These are phyloP conservation scores for Hypsizygus marmoreus DNA, from an alignment of 768 basidiomycete genomes.

Conservation along the genomic window DNA sequence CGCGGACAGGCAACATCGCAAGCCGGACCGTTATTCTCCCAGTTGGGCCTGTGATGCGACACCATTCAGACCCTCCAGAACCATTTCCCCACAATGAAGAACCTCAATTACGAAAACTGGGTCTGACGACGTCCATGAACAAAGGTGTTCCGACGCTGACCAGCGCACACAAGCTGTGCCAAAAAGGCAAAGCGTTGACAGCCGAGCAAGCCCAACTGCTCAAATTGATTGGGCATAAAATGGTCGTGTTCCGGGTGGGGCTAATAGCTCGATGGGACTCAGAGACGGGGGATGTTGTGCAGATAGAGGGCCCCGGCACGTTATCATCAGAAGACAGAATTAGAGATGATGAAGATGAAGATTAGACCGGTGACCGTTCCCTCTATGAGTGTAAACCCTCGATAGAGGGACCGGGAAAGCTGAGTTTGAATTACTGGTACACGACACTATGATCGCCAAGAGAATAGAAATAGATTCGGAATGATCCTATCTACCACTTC, in stretches of 20 bases:
- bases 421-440: no score
- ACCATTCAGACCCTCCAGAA: constrained; percentile 77
- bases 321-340: constrained; percentile 34
- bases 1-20: constrained; percentile 83
- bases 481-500: no score
- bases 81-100: constrained; percentile 98
- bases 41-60: constrained; percentile 81
- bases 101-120: constrained; percentile 91
- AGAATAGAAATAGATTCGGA: no score
- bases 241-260: constrained; percentile 82
- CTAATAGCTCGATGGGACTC: constrained; percentile 75
- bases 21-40: constrained; percentile 75
- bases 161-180: constrained; percentile 81
- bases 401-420: no score
- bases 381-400: no score
- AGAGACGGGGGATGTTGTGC: constrained; percentile 60
- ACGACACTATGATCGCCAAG: no score
- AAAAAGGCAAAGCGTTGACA: constrained; percentile 76
- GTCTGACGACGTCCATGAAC: constrained; percentile 81
- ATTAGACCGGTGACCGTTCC: no score
- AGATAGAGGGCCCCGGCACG: constrained; percentile 51
- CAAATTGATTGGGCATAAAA: constrained; percentile 87
- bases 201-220: constrained; percentile 90
- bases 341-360: constrained; percentile 35
- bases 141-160: constrained; percentile 86